Percentiles rank a stretch among this genome's conserved stretches.
Conservation (phyloP, 1,139 yeast species). For the Candida mesenterica region DNA sequence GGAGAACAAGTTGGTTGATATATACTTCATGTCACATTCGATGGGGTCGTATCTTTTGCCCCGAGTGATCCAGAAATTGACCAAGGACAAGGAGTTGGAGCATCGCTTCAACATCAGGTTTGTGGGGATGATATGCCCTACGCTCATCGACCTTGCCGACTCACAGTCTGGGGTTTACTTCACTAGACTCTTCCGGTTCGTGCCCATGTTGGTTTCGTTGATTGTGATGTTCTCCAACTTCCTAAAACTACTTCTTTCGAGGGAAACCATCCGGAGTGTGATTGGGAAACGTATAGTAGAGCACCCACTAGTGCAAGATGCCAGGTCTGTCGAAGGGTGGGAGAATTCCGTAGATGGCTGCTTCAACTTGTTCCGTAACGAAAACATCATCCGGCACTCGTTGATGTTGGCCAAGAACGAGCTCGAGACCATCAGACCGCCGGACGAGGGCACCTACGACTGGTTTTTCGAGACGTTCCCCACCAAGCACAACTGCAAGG, state of each 20-base stretch:
- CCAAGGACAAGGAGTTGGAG: constrained; percentile 20
- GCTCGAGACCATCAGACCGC: constrained; percentile 44
- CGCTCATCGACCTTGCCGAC: constrained; percentile 53
- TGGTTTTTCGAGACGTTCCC: constrained; percentile 45
- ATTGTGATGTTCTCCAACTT: constrained; percentile 22
- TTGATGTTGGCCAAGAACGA: constrained; percentile 59
- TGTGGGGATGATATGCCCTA: constrained; percentile 65
- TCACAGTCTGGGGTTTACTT: constrained; percentile 51
- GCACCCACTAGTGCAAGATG: constrained; percentile 19
- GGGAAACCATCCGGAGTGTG: constrained; percentile 17
- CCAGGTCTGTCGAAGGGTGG: constrained; percentile 24
- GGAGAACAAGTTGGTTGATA: constrained; percentile 24
- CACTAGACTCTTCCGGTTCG: constrained; percentile 23
- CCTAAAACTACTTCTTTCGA: constrained; percentile 23
- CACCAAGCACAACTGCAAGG: constrained; percentile 18
- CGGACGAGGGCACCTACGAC: constrained; percentile 38
- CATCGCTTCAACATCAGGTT: constrained; percentile 29
- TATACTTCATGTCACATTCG: constrained; percentile 58
- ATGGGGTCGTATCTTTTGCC: constrained; percentile 61
- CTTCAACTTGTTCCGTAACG: constrained; percentile 36
- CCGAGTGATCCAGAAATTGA: constrained; percentile 35
- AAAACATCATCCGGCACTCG: constrained; percentile 48
- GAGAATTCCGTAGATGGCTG: constrained; percentile 45
- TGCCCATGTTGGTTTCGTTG: constrained; percentile 33
- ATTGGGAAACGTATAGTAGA: constrained; percentile 23